phyloP scores from a whole-genome alignment of 768 basidiomycete species.

The Lentinula aciculospora region DNA sequence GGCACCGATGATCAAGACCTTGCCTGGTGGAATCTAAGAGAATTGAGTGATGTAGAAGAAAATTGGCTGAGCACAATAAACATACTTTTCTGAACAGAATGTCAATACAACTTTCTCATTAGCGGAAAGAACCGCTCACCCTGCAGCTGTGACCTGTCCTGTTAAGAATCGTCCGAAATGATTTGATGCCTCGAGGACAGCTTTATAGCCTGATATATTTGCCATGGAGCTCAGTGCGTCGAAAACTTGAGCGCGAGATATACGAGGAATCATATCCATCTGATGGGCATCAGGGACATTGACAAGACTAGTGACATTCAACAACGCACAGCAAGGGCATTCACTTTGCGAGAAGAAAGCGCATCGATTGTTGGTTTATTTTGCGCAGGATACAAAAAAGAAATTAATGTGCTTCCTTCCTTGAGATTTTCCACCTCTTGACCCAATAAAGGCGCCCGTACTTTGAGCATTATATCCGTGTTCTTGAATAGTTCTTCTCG shows the following conservation, averaged over 20 bases:
- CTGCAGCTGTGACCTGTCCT: constrained; percentile 88
- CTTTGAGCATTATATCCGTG: constrained; percentile 82
- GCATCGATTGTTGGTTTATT: constrained; percentile 71
- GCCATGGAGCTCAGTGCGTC: constrained; percentile 91
- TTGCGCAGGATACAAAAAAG: constrained; percentile 80
- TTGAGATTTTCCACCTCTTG: constrained; percentile 60
- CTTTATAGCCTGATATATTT: constrained; percentile 93
- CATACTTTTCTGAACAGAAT: constrained; percentile 34
- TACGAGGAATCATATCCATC: constrained; percentile 91
- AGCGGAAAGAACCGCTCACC: constrained; percentile 39
- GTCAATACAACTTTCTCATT: not conserved
- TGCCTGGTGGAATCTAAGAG: constrained; percentile 74
- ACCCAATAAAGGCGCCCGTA: constrained; percentile 64
- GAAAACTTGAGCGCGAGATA: constrained; percentile 86
- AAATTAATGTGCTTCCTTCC: constrained; percentile 74
- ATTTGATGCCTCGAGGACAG: constrained; percentile 85
- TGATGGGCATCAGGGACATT: constrained; percentile 10
- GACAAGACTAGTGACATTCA: not conserved
- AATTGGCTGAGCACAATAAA: no score
- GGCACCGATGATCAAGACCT: constrained; percentile 83
- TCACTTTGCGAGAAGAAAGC: constrained; percentile 60
- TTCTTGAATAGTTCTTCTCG: constrained; percentile 60
- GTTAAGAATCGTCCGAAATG: constrained; percentile 87
- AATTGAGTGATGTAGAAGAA: not conserved
- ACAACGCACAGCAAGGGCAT: constrained; percentile 58